Conservation (phyloP, 2,329 filamentous ascomycete genomes). For the Elsinoe fawcettii region DNA sequence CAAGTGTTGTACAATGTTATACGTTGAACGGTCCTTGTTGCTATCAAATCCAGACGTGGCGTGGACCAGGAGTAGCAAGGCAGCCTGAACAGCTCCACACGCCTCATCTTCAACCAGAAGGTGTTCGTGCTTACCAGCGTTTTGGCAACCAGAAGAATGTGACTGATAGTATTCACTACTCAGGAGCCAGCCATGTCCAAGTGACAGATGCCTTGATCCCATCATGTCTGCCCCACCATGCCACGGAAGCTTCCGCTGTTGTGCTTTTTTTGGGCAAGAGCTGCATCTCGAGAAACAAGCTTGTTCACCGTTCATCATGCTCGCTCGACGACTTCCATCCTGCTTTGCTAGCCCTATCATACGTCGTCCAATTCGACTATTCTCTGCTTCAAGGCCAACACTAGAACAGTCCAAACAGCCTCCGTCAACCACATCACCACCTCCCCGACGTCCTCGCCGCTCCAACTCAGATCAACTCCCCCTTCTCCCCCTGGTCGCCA, state of each 20-base stretch:
- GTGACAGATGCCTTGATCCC: too few relatives aligned
- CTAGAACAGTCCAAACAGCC: background rate
- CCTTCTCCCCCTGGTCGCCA: conserved; percentile 39
- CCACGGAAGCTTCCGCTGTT: conserved; percentile 1
- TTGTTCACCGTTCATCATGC: conserved; percentile 7
- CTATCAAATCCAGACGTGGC: too few relatives aligned
- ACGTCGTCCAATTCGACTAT: background rate
- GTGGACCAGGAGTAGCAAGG: too few relatives aligned
- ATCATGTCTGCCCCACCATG: background rate
- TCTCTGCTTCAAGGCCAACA: background rate
- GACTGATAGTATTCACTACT: too few relatives aligned
- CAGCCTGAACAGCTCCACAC: too few relatives aligned
- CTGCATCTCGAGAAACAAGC: conserved; percentile 7
- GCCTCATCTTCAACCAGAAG: too few relatives aligned
- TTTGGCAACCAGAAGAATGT: too few relatives aligned
- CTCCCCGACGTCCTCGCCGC: conserved; percentile 18
- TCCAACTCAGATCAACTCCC: conserved; percentile 32
- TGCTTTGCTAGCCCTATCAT: background rate
- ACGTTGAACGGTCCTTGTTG: too few relatives aligned
- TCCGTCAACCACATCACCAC: background rate
- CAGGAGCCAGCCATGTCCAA: too few relatives aligned
- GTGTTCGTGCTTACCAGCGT: too few relatives aligned
- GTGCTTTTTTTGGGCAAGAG: conserved; percentile 2
- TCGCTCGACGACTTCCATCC: background rate
- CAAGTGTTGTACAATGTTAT: too few relatives aligned